Evolutionary conservation across 768 basidiomycete genomes (phyloP), one percentile per base, ranked within the genome.

Genomic region (Suillus americanus): DNA sequence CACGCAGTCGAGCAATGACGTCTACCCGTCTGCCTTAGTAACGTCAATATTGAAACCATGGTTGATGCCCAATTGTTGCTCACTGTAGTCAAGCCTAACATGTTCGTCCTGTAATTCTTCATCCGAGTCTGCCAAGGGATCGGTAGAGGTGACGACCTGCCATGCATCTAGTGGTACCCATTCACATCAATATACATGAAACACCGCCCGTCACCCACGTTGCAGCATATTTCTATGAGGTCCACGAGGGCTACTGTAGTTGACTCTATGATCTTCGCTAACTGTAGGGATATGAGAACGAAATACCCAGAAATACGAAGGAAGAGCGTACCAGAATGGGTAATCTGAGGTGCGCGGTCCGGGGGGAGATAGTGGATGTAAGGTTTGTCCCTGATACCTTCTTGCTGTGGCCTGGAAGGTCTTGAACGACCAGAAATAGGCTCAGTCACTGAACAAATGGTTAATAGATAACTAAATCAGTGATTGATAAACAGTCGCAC

Each of bases 71-170:
- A 30, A 33, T 43, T 30, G 62, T 33, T 62, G 72, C 89, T 70
- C 70, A 89, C 91, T 79, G 70, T 91, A 91, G 68, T 93, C 90
- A 57, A 81, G 72, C 50, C 84, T 82, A 54, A 83, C 79, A 67
- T 89, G 79, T 63, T 90, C 86, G 64, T 91, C 89, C 62, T 81
- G 79, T 62, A 80, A 75, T 70, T 93, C 91, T 45, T 89, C 89
- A 68, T 92, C 91, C 14, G 91, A 91, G 76, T 91, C 89, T 14
- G 77, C 79, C 18, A 92, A 78, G 18, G 90, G 88, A 71, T 92
- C 90, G 41, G 81, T 81, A 33, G 82, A 84, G 45, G 81, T 81
- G 35, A 87, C 82, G 38, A 85, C 77, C 69, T 89, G 86, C 90
- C 89, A 92, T 8, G 91, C 90, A 64, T 92, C 91, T 93, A 77